These are phyloP conservation scores for Cryptosporidium bovis DNA, from an alignment of 169 alveolate species.

Conservation along the genomic window DNA sequence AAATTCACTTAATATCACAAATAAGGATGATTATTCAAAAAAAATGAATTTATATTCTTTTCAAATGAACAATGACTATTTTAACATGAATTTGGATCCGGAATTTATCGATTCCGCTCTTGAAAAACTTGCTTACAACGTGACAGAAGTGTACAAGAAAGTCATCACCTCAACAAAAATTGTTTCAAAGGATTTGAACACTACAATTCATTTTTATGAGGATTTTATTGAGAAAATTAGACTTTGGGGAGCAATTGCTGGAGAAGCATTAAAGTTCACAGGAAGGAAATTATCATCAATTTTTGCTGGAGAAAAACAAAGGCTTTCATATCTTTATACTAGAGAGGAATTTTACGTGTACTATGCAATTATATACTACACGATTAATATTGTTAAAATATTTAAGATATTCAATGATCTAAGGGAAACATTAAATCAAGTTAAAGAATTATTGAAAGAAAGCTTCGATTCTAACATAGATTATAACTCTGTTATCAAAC, in stretches of 20 bases:
- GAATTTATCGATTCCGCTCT: slow-evolving; percentile 31
- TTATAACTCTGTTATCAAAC: not conserved
- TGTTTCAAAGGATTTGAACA: slow-evolving; percentile 1
- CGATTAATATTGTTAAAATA: slow-evolving; percentile 10
- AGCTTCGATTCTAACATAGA: not conserved
- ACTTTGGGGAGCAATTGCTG: slow-evolving; percentile 55
- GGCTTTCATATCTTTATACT: slow-evolving; percentile 7
- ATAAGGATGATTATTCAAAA: not conserved
- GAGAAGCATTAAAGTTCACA: slow-evolving; percentile 46
- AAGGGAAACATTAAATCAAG: slow-evolving; percentile 2
- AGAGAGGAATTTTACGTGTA: slow-evolving; percentile 59
- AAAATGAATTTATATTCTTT: not conserved
- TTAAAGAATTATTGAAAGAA: slow-evolving; percentile 19
- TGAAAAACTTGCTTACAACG: slow-evolving; percentile 29
- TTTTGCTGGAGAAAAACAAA: not conserved
- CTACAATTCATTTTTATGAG: not conserved
- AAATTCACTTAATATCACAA: too few relatives aligned
- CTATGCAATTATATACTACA: slow-evolving; percentile 32
- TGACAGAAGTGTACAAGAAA: slow-evolving; percentile 32
- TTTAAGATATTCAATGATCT: not conserved
- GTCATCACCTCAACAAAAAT: not conserved
- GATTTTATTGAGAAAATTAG: slow-evolving; percentile 14
- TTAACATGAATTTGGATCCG: slow-evolving; percentile 18
- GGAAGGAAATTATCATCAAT: not conserved
- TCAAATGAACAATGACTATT: not conserved